Evolutionary conservation across 441 rosid species (phyloP), one percentile per base, ranked within the genome.

Genomic region (Mallotus japonicus): DNA sequence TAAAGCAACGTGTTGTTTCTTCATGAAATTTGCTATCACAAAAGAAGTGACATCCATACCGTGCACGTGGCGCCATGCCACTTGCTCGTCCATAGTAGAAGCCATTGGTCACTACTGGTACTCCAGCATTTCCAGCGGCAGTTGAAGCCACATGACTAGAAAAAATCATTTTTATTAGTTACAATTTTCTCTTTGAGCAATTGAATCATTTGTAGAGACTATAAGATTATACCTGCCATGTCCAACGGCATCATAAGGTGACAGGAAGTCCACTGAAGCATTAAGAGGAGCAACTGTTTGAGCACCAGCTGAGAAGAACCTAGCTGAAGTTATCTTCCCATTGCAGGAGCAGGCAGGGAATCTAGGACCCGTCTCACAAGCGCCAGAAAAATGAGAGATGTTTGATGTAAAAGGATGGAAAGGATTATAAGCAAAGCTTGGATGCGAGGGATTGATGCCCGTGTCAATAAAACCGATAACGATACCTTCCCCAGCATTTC

Each of bases 31-130:
- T 8, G 0, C 6, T 40, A 3, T 24, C 17, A 63, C 0, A 17
- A 51, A 3, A 51, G 53, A 44, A 14, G 54, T 11, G 17, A 17
- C 54, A 50, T 47, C 10, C 16, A 22, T 65, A 93, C 98, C 93
- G 87, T 37, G 97, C 89, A 63, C 88, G 89, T 71, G 99, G 99
- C 60, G 97, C 97, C 84, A 92, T 90, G 76, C 97, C 99, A 74
- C 97, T 88, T 20, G 97, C 97, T 73, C 81, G 81, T 68, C 97
- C 99, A 72, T 87, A 91, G 82, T 80, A 67, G 83, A 88, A 91
- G 49, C 94, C 97, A 24, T 91, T 84, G 69, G 85, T 92, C 61
- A 89, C 74, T 46, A 86, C 92, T 19, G 93, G 88, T 71, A 95
- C 76, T 42, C 93, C 97, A 75, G 86, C 88, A 82, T 95, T 92